Conservation (phyloP, 2,329 filamentous ascomycete species). For the Colletotrichum zoysiae region DNA sequence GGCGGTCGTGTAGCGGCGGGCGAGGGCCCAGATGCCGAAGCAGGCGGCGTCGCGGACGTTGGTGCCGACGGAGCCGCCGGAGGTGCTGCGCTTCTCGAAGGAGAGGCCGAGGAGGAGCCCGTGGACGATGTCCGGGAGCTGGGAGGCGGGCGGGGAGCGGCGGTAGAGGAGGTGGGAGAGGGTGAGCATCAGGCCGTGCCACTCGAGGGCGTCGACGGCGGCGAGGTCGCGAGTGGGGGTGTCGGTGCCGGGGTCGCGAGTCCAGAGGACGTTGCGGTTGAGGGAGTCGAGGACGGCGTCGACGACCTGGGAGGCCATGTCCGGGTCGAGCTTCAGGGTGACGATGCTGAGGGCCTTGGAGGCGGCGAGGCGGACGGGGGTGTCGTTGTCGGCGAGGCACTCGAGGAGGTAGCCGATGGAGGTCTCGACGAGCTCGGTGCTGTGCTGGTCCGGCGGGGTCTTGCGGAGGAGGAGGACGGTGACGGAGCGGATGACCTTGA, state of each 20-base stretch:
- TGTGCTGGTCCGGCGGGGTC: slow-evolving; percentile 53
- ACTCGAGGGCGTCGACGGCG: slow-evolving; percentile 83
- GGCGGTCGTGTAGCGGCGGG: slow-evolving; percentile 84
- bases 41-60: slow-evolving; percentile 96
- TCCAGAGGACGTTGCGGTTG: slow-evolving; percentile 69
- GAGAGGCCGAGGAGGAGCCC: slow-evolving; percentile 82
- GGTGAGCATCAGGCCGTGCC: slow-evolving; percentile 93
- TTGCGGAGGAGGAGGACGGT: slow-evolving; percentile 74
- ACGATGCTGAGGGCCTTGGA: slow-evolving; percentile 94
- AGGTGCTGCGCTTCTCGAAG: slow-evolving; percentile 89
- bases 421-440: slow-evolving; percentile 76
- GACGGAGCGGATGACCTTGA: slow-evolving; percentile 87
- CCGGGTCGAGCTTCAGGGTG: slow-evolving; percentile 80
- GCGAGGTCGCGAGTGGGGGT: slow-evolving; percentile 69
- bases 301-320: slow-evolving; percentile 88
- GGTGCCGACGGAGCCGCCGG: slow-evolving; percentile 86
- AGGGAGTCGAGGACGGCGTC: slow-evolving; percentile 84
- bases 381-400: slow-evolving; percentile 86
- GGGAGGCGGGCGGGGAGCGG: slow-evolving; percentile 78
- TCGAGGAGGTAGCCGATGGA: slow-evolving; percentile 86
- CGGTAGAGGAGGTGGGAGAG: slow-evolving; percentile 89
- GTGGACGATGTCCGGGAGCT: slow-evolving; percentile 80
- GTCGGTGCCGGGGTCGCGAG: slow-evolving; percentile 53
- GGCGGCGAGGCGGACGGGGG: slow-evolving; percentile 88
- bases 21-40: slow-evolving; percentile 95